Conservation (phyloP, 192 early-diverging fungal species). For the Mortierella alpina region DNA sequence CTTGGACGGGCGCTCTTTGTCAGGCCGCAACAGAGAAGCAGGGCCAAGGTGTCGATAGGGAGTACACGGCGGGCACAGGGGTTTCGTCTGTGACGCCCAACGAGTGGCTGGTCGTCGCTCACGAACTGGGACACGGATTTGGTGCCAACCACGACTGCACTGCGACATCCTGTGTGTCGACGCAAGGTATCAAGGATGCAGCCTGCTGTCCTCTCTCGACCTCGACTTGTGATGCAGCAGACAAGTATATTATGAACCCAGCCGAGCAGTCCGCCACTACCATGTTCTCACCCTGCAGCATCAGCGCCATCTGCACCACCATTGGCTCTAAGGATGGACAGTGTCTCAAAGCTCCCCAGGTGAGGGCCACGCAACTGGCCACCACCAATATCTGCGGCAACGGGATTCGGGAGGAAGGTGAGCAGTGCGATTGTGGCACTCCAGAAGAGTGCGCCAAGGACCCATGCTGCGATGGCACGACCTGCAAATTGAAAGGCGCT, state of each 20-base stretch:
- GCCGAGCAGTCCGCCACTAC: conserved; percentile 68
- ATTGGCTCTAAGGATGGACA: not conserved
- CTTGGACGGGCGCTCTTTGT: conserved; percentile 84
- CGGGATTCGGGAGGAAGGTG: conserved; percentile 84
- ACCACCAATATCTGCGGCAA: conserved; percentile 87
- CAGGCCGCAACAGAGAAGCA: conserved; percentile 58
- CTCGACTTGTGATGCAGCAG: conserved; percentile 69
- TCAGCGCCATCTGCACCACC: conserved; percentile 37
- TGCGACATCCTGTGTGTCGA: conserved; percentile 66
- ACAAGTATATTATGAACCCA: conserved; percentile 79
- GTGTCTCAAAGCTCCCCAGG: conserved; percentile 1
- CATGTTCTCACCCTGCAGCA: conserved; percentile 65
- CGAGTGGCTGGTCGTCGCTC: conserved; percentile 95
- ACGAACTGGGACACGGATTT: conserved; percentile 92
- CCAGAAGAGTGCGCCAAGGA: conserved; percentile 71
- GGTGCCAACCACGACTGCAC: conserved; percentile 89
- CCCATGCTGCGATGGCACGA: conserved; percentile 82
- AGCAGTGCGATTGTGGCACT: conserved; percentile 91
- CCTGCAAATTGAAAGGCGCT: conserved; percentile 79
- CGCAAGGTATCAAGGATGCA: conserved; percentile 27
- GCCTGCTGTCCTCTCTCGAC: conserved; percentile 78
- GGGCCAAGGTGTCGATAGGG: conserved; percentile 6
- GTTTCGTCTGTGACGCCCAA: conserved; percentile 82
- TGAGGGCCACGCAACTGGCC: not conserved
- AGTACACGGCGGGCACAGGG: conserved; percentile 82